phyloP scores from a whole-genome alignment of 2,329 filamentous ascomycete species.

The Colletotrichum scovillei region DNA sequence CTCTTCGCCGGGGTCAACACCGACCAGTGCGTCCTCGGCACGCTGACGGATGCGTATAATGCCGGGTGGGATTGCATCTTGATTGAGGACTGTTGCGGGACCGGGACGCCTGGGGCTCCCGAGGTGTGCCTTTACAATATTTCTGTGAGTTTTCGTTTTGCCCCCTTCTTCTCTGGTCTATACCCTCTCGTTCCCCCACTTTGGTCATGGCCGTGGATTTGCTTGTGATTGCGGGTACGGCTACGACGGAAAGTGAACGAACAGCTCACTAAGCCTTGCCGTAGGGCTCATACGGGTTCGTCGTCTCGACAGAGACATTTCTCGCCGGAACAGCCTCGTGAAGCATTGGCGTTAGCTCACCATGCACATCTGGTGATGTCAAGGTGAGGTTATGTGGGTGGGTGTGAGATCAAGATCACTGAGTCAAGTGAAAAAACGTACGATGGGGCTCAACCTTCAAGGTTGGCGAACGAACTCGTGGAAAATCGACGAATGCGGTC shows the following conservation, averaged over 20 bases:
- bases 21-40: constrained; percentile 70
- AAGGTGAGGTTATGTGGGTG: neutral
- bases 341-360: neutral
- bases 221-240: neutral
- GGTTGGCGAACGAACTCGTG: no score
- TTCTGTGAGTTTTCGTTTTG: constrained; percentile 14
- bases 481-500: neutral
- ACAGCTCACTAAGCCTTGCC: neutral
- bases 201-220: neutral
- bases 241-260: neutral
- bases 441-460: neutral
- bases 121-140: constrained; percentile 30
- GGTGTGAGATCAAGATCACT: neutral
- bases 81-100: constrained; percentile 32
- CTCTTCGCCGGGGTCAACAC: constrained; percentile 71
- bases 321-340: constrained; percentile 20
- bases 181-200: neutral
- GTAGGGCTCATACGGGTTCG: constrained; percentile 32
- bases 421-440: neutral
- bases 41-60: constrained; percentile 65
- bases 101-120: constrained; percentile 21
- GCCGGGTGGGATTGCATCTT: constrained; percentile 50
- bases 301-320: constrained; percentile 20
- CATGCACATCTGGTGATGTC: neutral
- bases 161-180: no score